Base-by-base conservation (phyloP, 768 basidiomycete genomes). In the Mycena epipterygia region DNA sequence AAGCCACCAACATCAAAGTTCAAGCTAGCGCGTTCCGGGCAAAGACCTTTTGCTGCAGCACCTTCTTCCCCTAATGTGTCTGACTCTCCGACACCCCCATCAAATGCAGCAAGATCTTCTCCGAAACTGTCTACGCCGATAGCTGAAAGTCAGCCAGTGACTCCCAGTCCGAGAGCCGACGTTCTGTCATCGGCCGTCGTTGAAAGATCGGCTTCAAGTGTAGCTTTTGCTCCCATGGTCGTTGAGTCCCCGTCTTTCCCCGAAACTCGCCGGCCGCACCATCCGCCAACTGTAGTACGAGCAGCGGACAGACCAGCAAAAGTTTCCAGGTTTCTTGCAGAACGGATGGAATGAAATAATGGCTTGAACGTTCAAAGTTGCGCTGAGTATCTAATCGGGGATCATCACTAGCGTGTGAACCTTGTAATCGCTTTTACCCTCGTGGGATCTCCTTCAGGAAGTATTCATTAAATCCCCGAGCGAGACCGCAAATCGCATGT, bases 1-100 rank as follows among this genome's bases (percentile, higher is more conserved):
- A 83, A 77, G 58, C 78, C 80, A 41, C 86, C 85, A 67, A 76
- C 78, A 5, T 89, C 87, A 11, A 87, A 82, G 75, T 89, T 90
- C 80, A 88, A 86, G 77, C 77, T 81, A n/a, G 79, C 83, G 46
- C 81, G 83, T 69, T 67, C 80, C 19, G 72, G 65, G 11, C 68
- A 62, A 35, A 29, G 64, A 37, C 37, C 30, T 27, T 5, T 39
- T 32, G 30, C 58, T 32, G 41, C 69, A 39, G 37, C 30, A 5
- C 12, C 48, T 19, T 37, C 48, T 53, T 67, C 72, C 52, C 64
- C 65, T 3, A 58, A 63, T 23, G 25, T 55, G 42, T 76, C 78
- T 44, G 64, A 72, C 32, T 69, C 75, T 25, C 67, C 68, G 30
- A 82, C 81, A 11, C 78, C 78, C 3, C 64, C 80, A 23, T 79